phyloP scores from a whole-genome alignment of 176 grass and related monocot genomes.

The Canna indica region DNA sequence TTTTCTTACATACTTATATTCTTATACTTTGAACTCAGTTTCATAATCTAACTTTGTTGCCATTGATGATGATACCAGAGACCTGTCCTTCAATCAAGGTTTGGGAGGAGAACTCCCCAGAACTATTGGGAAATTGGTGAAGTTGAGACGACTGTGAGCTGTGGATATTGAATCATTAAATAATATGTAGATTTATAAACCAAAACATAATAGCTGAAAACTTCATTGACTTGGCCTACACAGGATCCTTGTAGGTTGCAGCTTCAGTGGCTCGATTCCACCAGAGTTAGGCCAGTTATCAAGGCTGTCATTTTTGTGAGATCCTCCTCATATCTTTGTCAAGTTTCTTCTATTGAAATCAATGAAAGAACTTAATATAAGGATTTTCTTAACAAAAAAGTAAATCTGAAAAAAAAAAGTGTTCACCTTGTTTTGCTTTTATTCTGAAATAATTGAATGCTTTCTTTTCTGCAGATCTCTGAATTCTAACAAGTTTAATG shows the following conservation, averaged over 20 bases:
- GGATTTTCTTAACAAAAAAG: neutral
- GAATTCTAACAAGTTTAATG: slow-evolving; percentile 4
- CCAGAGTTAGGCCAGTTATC: slow-evolving; percentile 6
- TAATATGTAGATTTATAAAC: neutral
- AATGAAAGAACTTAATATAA: neutral
- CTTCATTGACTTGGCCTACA: neutral
- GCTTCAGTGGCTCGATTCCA: slow-evolving; percentile 14
- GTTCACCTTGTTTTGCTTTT: neutral
- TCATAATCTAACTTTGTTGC: neutral
- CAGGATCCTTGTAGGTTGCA: slow-evolving; percentile 17
- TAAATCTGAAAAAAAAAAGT: neutral
- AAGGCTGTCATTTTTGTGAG: neutral
- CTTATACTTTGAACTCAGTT: too few species aligned
- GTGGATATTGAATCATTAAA: neutral
- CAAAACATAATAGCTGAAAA: neutral
- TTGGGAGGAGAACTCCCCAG: slow-evolving; percentile 7
- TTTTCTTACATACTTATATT: neutral
- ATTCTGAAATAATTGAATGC: neutral
- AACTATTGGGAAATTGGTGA: slow-evolving; percentile 10
- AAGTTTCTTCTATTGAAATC: neutral
- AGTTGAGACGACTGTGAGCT: neutral
- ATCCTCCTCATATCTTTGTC: neutral
- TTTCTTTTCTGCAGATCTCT: slow-evolving; percentile 6
- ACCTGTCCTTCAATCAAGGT: slow-evolving; percentile 6
- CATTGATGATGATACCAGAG: neutral